Evolutionary conservation across 1,139 yeast species (phyloP).

Genomic region (Pichia sp.): DNA sequence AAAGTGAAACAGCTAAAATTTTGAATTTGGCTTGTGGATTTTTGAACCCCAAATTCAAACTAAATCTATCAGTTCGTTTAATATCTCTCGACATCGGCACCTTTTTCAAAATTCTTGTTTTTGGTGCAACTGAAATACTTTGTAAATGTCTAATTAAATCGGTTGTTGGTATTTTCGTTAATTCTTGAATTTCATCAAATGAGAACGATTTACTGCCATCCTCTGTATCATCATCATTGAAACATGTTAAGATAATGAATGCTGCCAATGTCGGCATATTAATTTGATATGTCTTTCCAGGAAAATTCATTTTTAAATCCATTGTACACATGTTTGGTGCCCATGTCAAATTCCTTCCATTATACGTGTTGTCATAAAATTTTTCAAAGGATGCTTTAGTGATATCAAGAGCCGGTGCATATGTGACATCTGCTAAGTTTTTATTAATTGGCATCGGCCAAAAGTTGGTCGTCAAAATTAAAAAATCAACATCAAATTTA

Average conservation of each 20-base stretch:
- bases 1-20: conserved; percentile 61
- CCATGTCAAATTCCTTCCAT: conserved; percentile 75
- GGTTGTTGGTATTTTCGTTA: conserved; percentile 64
- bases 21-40: conserved; percentile 69
- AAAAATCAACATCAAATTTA: conserved; percentile 39
- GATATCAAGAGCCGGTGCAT: conserved; percentile 42
- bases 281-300: conserved; percentile 67
- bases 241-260: conserved; percentile 57
- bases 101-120: conserved; percentile 65
- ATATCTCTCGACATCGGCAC: conserved; percentile 72
- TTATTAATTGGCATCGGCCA: conserved; percentile 64
- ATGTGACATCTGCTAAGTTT: conserved; percentile 45
- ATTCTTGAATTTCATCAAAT: conserved; percentile 53
- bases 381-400: conserved; percentile 38
- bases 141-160: conserved; percentile 76
- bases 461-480: conserved; percentile 48
- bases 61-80: conserved; percentile 55
- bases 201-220: conserved; percentile 37
- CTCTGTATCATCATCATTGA: conserved; percentile 45
- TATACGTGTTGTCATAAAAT: conserved; percentile 56
- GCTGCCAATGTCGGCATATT: conserved; percentile 80
- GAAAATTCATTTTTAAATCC: conserved; percentile 64
- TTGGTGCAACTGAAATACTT: conserved; percentile 81
- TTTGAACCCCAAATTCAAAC: conserved; percentile 63
- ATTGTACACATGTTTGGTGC: conserved; percentile 77